Base-by-base conservation (phyloP, 2,329 filamentous ascomycete species). In the Fusarium transvaalense region DNA sequence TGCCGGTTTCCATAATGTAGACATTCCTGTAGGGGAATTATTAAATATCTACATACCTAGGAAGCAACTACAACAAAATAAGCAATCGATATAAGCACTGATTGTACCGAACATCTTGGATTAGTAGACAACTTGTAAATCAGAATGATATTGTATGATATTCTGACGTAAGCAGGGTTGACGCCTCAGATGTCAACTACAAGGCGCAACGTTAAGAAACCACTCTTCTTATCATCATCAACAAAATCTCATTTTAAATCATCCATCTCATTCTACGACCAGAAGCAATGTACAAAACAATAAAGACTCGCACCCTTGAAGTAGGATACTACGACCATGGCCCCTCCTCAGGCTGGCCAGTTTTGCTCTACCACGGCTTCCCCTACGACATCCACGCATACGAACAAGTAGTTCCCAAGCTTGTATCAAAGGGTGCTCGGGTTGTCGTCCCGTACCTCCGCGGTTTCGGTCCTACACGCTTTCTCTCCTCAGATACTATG, bases 301-400 rank as follows among this genome's bases (percentile, higher is more conserved):
- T 57, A 21, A 50, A 57, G 17, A 63, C 37, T 5, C n/a, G 4
- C 9, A 57, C 37, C 4, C 42, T 63, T 0, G 58, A 63, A 35
- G 51, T 63, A 2, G 58, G 37, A 3, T 64, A 57, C 37, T 50
- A 35, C 1, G 58, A 63, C 4, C 58, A 63, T 5, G 50, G 60
- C 15, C 21, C 37, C 0, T 21, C 37, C 4, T 48, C 42, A 23
- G 50, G 60, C 8, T 63, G 58, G 60, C 32, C 37, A 8, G 42
- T 64, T 5, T n/a, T 63, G 5, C 43, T 63, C 2, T 64, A 57
- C 12, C 60, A 63, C 4, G 60, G 60, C n/a, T 63, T 63, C 13
- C 60, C 60, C 1, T 63, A 63, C 3, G 58, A 63, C 5, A 43
- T 35, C 1, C 50, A 63, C 15, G 60, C 50, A 19, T 63, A 63